Percentiles rank a stretch among this genome's conserved stretches.
phyloP scores from a whole-genome alignment of 1,139 yeast species.

The Suhomyces bolitotheri region DNA sequence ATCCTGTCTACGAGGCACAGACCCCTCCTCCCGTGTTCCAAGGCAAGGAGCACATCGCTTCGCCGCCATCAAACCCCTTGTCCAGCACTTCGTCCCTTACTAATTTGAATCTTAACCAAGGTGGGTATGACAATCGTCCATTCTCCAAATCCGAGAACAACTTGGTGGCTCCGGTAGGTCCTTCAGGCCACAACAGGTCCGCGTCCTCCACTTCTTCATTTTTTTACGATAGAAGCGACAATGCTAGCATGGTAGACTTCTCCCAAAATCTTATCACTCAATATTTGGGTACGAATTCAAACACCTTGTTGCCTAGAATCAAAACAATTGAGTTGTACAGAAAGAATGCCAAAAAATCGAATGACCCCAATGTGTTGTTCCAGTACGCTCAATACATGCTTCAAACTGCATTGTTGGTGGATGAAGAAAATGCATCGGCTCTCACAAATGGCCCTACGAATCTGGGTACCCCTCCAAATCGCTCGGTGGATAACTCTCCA shows the following conservation, averaged over 20 bases:
- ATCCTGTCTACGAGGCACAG: slow-evolving; percentile 13
- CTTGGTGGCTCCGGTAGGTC: slow-evolving; percentile 19
- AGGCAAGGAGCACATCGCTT: slow-evolving; percentile 12
- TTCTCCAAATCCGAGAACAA: slow-evolving; percentile 35
- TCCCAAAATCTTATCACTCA: slow-evolving; percentile 46
- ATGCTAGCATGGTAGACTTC: slow-evolving; percentile 40
- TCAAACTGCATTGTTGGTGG: slow-evolving; percentile 74
- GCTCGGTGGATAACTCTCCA: slow-evolving; percentile 31
- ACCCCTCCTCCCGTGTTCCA: slow-evolving; percentile 21
- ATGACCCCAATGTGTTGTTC: slow-evolving; percentile 82
- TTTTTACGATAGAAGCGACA: slow-evolving; percentile 37
- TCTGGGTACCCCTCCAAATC: slow-evolving; percentile 1
- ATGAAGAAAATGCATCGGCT: slow-evolving; percentile 21
- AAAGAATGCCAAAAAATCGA: slow-evolving; percentile 78
- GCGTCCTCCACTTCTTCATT: slow-evolving; percentile 43
- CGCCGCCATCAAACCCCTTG: slow-evolving; percentile 35
- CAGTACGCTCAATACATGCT: slow-evolving; percentile 91
- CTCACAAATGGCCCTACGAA: slow-evolving; percentile 11
- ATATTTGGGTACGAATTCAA: slow-evolving; percentile 54
- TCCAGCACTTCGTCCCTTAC: slow-evolving; percentile 44
- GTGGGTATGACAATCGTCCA: slow-evolving; percentile 8
- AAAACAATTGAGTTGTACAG: slow-evolving; percentile 87
- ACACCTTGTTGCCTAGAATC: slow-evolving; percentile 69
- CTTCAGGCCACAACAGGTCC: slow-evolving; percentile 37
- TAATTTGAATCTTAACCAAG: slow-evolving; percentile 29